Conservation (phyloP, 2,329 filamentous ascomycete genomes). For the Trichophyton simii region DNA sequence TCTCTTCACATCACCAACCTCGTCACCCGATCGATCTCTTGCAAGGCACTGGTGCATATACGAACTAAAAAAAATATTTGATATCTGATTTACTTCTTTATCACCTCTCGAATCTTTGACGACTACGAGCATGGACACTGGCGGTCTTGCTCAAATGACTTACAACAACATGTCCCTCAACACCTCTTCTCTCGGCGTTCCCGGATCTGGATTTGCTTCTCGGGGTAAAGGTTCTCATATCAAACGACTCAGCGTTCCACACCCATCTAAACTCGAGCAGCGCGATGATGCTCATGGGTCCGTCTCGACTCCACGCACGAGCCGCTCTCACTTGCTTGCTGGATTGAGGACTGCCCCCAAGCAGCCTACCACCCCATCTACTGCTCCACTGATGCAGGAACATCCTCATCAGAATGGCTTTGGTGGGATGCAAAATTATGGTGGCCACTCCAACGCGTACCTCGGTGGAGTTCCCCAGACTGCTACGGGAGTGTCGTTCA, state of each 20-base stretch:
- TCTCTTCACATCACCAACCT: neutral
- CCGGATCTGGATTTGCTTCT: slow-evolving; percentile 70
- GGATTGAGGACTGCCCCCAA: slow-evolving; percentile 89
- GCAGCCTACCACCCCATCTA: slow-evolving; percentile 59
- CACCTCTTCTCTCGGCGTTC: slow-evolving; percentile 57
- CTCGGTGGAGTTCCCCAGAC: slow-evolving; percentile 42
- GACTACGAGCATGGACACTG: slow-evolving; percentile 62
- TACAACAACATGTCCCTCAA: slow-evolving; percentile 65
- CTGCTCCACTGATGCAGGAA: slow-evolving; percentile 47
- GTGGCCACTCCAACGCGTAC: slow-evolving; percentile 10
- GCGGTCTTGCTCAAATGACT: slow-evolving; percentile 99
- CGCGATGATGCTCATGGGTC: slow-evolving; percentile 50
- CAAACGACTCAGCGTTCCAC: slow-evolving; percentile 72
- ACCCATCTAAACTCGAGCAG: slow-evolving; percentile 53
- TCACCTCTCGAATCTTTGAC: slow-evolving; percentile 10
- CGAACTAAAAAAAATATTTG: slow-evolving; percentile 13
- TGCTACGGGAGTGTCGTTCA: slow-evolving; percentile 44
- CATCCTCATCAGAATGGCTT: slow-evolving; percentile 36
- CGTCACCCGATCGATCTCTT: neutral
- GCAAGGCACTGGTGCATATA: slow-evolving; percentile 7
- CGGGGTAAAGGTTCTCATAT: slow-evolving; percentile 73
- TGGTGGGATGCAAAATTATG: slow-evolving; percentile 36
- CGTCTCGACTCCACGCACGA: slow-evolving; percentile 75
- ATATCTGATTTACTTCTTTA: slow-evolving; percentile 16
- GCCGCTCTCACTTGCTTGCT: slow-evolving; percentile 85